Evolutionary conservation across 805 yeast genomes (phyloP), one percentile per base, ranked within the genome.

Genomic region (Candida pseudoglaebosa): DNA sequence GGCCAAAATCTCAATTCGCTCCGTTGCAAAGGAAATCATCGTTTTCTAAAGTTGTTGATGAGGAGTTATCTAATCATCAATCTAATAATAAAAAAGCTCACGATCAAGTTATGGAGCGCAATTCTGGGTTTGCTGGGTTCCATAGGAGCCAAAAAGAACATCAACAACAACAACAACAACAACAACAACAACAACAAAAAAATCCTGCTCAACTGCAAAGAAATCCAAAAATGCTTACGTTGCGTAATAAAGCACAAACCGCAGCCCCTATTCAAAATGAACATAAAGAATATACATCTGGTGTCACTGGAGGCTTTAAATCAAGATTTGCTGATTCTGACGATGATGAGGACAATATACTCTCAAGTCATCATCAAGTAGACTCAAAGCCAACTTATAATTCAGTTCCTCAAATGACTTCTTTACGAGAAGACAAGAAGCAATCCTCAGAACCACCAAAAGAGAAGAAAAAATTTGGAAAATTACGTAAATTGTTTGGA

Each of bases 291-390:
- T 16, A 22, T 2, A 20, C 15, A 5, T 20, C 38, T 18, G 17
- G 29, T 17, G 17, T 32, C 14, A 24, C 26, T 22, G 20, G 43
- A 15, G 59, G 57, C 1, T 74, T 68, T 57, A 72, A 62, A 40
- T 80, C 87, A 1, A 67, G 86, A 48, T 73, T 80, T 44, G 67
- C 65, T 4, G 88, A 82, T 52, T 78, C 84, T 2, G 85, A 80
- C 49, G 80, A 82, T 10, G n/a, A n/a, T 26, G 86, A 80, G 36
- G 57, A 40, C 15, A 36, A 28, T 28, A 13, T 33, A 21, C 6
- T 15, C 15, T 15, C n/a, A 10, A 12, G 15, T 26, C 6, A 34
- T 12, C 37, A 20, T 16, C 21, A 15, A 18, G 15, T 5, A n/a
- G 12, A 15, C 15, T 10, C 5, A 28, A 21, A 33, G 19, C 24